These are phyloP conservation scores for Globisporangium ultimum DNA, from an alignment of 352 stramenopile genomes.

Conservation along the genomic window DNA sequence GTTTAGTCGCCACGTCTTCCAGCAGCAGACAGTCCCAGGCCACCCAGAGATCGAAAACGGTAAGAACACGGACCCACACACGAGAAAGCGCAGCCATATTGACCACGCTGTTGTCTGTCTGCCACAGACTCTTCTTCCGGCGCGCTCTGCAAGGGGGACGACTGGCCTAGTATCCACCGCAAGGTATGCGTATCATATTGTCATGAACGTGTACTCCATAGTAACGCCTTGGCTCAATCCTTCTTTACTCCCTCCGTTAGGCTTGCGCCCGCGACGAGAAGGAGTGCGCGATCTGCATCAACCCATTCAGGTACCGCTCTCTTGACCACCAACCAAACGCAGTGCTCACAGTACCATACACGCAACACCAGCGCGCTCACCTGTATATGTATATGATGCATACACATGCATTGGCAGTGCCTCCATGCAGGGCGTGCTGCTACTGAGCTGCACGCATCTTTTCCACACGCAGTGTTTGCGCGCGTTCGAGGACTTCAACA, in stretches of 20 bases:
- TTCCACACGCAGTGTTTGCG: conserved; percentile 73
- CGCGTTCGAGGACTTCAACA: conserved; percentile 86
- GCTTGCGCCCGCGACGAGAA: conserved; percentile 38
- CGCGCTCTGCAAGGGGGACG: conserved; percentile 12
- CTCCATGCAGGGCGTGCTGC: conserved; percentile 28
- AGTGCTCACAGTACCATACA: no score
- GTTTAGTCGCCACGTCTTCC: conserved; percentile 68
- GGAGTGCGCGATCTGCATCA: conserved; percentile 85
- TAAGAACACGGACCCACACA: neutral
- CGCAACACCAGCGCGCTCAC: neutral
- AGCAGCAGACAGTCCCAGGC: conserved; percentile 10
- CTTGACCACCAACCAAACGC: neutral
- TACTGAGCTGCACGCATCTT: conserved; percentile 79
- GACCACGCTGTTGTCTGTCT: neutral
- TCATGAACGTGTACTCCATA: neutral
- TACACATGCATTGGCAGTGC: conserved; percentile 19
- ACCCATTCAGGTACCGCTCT: conserved; percentile 43
- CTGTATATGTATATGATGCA: neutral
- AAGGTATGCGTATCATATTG: conserved; percentile 19
- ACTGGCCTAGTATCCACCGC: conserved; percentile 40
- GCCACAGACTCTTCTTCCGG: neutral
- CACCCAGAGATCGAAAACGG: conserved; percentile 35
- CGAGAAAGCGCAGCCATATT: neutral
- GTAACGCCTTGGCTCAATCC: neutral
- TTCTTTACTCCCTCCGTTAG: conserved; percentile 14